Conservation (phyloP, 495 filamentous ascomycete genomes). For the Aspergillus ellipticus region DNA sequence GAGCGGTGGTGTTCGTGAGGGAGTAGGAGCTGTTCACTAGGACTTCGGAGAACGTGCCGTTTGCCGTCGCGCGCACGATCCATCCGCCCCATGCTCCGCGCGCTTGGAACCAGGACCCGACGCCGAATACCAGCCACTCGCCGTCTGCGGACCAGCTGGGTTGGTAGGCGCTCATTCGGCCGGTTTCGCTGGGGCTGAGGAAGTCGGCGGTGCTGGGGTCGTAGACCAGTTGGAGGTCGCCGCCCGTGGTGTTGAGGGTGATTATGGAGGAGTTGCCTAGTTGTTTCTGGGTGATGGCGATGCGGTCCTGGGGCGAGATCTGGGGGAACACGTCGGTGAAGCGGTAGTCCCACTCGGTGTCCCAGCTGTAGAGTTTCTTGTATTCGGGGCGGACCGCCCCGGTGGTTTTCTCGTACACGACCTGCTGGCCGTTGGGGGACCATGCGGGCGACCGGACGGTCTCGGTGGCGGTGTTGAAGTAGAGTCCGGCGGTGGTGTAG, state of each 20-base stretch:
- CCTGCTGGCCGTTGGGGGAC: constrained; percentile 25
- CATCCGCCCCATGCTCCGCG: constrained; percentile 22
- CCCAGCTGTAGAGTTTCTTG: constrained; percentile 29
- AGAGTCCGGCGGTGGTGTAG: constrained; percentile 19
- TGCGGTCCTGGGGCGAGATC: constrained; percentile 13
- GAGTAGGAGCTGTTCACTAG: constrained; percentile 18
- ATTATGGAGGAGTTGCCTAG: constrained; percentile 27
- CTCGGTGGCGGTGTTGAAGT: constrained; percentile 15
- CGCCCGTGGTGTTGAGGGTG: constrained; percentile 11
- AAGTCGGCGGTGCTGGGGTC: no score
- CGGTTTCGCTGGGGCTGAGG: no score
- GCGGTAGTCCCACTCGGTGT: constrained; percentile 30
- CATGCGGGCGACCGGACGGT: constrained; percentile 25
- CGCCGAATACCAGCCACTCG: constrained; percentile 26
- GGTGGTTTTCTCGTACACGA: constrained; percentile 27
- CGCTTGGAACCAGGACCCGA: constrained; percentile 28
- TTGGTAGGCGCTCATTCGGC: constrained; percentile 5
- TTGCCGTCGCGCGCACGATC: constrained; percentile 20
- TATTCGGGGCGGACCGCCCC: constrained; percentile 24
- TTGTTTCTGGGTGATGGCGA: constrained; percentile 28
- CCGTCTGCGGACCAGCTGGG: constrained; percentile 28
- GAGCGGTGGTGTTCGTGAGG: no score
- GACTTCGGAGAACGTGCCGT: constrained; percentile 22
- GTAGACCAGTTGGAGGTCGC: constrained; percentile 12
- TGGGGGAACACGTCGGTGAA: constrained; percentile 35